Evolutionary conservation across 2,329 filamentous ascomycete genomes (phyloP).

Genomic region (Xylariomycetidae sp.): DNA sequence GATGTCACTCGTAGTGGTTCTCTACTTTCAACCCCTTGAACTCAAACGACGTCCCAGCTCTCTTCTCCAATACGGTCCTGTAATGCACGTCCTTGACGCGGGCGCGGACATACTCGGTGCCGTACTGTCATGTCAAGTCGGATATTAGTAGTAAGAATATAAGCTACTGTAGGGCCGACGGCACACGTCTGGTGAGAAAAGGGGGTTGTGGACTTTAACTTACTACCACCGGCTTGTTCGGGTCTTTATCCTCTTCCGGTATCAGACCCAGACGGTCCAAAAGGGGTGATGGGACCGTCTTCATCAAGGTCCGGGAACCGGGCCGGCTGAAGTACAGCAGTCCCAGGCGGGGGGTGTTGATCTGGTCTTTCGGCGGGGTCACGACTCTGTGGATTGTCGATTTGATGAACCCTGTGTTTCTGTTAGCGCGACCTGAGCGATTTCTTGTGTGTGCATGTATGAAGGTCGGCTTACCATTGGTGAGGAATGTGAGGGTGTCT

Average conservation of each 20-base stretch:
- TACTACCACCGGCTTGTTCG: constrained; percentile 28
- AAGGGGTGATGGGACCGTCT: constrained; percentile 29
- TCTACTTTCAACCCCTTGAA: constrained; percentile 29
- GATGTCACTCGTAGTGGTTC: constrained; percentile 18
- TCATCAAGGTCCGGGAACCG: constrained; percentile 26
- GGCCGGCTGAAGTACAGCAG: constrained; percentile 38
- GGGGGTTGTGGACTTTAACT: no score
- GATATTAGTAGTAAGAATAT: no score
- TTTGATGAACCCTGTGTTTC: constrained; percentile 39
- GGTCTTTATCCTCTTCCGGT: constrained; percentile 33
- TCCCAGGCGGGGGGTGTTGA: constrained; percentile 41
- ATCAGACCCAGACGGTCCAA: constrained; percentile 33
- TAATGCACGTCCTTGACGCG: constrained; percentile 42
- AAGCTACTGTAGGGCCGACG: no score
- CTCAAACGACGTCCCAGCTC: constrained; percentile 39
- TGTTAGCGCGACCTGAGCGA: no score
- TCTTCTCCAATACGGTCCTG: constrained; percentile 37
- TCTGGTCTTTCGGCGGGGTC: constrained; percentile 37
- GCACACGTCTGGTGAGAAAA: no score
- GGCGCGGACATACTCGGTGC: constrained; percentile 41
- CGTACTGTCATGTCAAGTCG: no score
- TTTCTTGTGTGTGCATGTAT: no score
- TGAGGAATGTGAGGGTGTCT: constrained; percentile 45
- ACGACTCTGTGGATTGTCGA: constrained; percentile 40
- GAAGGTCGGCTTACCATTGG: no score